Conservation (phyloP, 495 filamentous ascomycete species). For the Penicillium paxilli region DNA sequence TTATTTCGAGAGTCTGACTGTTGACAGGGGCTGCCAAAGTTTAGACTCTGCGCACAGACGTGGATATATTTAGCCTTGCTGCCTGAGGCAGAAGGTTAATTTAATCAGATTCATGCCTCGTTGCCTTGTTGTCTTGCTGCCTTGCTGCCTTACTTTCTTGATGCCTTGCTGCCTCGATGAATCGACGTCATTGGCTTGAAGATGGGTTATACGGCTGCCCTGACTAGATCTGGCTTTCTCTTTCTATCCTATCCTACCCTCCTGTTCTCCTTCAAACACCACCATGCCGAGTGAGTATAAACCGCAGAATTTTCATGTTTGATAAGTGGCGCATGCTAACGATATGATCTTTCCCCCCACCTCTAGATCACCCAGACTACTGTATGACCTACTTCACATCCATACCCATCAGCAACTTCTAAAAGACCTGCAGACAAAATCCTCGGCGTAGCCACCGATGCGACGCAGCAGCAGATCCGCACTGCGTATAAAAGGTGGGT, state of each 20-base stretch:
- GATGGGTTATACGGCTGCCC: background rate
- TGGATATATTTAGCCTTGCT: background rate
- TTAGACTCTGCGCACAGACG: too few species aligned
- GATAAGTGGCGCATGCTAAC: slow-evolving; percentile 2
- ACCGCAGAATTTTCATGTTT: background rate
- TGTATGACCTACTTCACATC: slow-evolving; percentile 13
- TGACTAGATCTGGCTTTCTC: background rate
- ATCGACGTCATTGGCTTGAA: slow-evolving; percentile 23
- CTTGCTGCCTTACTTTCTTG: slow-evolving; percentile 1
- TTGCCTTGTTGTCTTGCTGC: background rate
- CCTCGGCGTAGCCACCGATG: slow-evolving; percentile 72
- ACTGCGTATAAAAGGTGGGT: slow-evolving; percentile 87
- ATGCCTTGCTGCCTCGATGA: background rate
- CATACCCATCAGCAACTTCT: background rate
- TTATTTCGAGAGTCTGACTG: too few species aligned
- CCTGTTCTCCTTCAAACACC: background rate
- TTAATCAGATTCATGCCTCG: background rate
- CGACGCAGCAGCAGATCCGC: slow-evolving; percentile 81
- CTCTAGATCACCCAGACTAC: slow-evolving; percentile 20
- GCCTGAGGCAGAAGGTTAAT: background rate
- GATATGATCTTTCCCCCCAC: background rate
- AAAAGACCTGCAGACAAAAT: slow-evolving; percentile 50
- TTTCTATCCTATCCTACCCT: background rate
- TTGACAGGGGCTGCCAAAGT: too few species aligned
- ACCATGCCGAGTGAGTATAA: slow-evolving; percentile 28